Conservation (phyloP, 495 filamentous ascomycete genomes). For the Haplographium delicatum region DNA sequence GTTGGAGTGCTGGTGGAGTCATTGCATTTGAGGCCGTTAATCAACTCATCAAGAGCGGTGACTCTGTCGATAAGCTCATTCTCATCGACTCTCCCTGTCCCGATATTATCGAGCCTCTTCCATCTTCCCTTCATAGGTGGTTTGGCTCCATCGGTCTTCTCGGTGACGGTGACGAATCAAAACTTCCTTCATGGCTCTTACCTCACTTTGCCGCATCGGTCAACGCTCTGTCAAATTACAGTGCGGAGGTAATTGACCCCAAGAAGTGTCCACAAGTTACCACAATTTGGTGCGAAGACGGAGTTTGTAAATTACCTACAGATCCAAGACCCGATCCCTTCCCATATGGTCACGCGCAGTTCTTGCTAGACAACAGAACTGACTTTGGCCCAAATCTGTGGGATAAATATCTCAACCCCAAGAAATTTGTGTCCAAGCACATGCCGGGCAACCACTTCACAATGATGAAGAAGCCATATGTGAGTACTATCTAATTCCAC, state of each 20-base stretch:
- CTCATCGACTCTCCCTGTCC: constrained; percentile 57
- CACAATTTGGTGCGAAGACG: constrained; percentile 74
- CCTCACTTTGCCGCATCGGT: constrained; percentile 82
- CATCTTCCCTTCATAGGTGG: constrained; percentile 4
- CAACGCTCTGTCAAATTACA: constrained; percentile 65
- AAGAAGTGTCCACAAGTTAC: constrained; percentile 10
- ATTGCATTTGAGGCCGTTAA: constrained; percentile 82
- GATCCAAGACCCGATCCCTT: constrained; percentile 53
- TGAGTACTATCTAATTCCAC: background rate
- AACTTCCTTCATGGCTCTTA: constrained; percentile 63
- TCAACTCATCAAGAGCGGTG: constrained; percentile 61
- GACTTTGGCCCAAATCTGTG: constrained; percentile 77
- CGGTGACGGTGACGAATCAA: constrained; percentile 52
- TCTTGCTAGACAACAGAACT: constrained; percentile 56
- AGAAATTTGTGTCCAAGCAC: constrained; percentile 55
- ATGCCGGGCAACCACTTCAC: constrained; percentile 60
- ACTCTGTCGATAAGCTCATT: constrained; percentile 67
- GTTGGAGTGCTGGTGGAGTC: constrained; percentile 86
- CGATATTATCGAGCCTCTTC: constrained; percentile 3
- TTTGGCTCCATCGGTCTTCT: constrained; percentile 52
- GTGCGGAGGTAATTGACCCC: background rate
- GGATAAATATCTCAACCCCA: constrained; percentile 58
- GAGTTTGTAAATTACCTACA: constrained; percentile 38
- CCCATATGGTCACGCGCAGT: constrained; percentile 35
- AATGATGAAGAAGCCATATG: constrained; percentile 56